A percentile compares a stretch with the other conserved stretches of the same genome.
Conservation (phyloP, 371 early-diverging fungal genomes). For the Catenaria anguillulae region DNA sequence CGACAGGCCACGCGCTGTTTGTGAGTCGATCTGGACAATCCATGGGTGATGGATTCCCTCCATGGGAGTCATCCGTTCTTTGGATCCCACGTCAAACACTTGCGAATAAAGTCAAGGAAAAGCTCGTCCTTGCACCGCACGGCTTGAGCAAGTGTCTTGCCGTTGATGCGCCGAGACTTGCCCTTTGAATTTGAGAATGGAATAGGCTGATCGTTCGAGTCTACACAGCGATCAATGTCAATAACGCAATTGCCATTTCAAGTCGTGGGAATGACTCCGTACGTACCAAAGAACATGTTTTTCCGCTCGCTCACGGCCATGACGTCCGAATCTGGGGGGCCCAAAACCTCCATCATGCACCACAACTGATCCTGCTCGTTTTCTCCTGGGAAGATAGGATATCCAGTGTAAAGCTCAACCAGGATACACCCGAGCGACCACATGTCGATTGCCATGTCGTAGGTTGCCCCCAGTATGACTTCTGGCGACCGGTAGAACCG, state of each 20-base stretch:
- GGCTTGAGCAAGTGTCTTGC: conserved; percentile 52
- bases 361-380: conserved; percentile 87
- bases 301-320: conserved; percentile 60
- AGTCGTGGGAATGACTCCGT: too few relatives aligned
- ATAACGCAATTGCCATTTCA: too few relatives aligned
- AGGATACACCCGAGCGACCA: conserved; percentile 99
- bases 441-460: conserved; percentile 92
- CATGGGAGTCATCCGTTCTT: conserved; percentile 63
- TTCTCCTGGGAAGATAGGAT: conserved; percentile 92
- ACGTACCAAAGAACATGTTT: conserved; percentile 71
- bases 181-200: conserved; percentile 72
- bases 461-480: conserved; percentile 78
- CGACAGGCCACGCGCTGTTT: not conserved
- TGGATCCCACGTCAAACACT: conserved; percentile 85
- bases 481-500: conserved; percentile 97
- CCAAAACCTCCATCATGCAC: conserved; percentile 85
- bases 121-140: conserved; percentile 50
- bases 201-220: conserved; percentile 50
- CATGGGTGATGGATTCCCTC: not conserved
- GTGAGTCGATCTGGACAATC: not conserved
- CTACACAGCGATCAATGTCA: too few relatives aligned
- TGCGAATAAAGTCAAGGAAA: conserved; percentile 71
- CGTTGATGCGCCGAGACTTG: conserved; percentile 61
- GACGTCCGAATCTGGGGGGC: conserved; percentile 58
- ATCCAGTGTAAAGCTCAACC: conserved; percentile 82